Base-by-base conservation (phyloP, 2,329 filamentous ascomycete genomes). In the Westerdykella ornata region DNA sequence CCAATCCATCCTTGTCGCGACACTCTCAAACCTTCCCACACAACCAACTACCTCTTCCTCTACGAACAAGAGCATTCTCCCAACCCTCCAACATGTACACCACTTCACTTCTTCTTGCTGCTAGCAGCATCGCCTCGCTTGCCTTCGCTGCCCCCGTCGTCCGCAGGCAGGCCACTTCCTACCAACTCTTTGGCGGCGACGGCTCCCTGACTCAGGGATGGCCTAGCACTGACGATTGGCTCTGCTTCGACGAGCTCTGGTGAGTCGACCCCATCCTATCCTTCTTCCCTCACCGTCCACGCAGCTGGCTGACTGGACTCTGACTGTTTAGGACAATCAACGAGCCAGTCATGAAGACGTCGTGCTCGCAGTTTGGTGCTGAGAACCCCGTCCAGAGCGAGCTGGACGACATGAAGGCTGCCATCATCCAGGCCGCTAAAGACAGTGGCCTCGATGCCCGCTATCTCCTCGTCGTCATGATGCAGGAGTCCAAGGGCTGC, bases 401-500 rank as follows among this genome's bases (percentile, higher is more conserved):
- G 48, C 66, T 59, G 13, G 47, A 54, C 17, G 54, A 63, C 36
- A 60, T 72, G 45, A 62, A 66, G 39, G 40, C 53, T 13, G 65
- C 64, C 28, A 67, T 73, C 47, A 42, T 59, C 16, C 37, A 48
- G 34, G 47, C 66, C 18, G 57, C 64, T 32, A 42, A 41, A 3
- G 41, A 51, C 5, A 59, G 62, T 6, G 57, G 57, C 29, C 53
- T 73, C 8, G 62, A 68, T 38, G 39, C 60, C n/a, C 60, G 65
- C 28, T 68, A 70, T 59, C 65, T 73, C 42, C 56, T 73, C 30
- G 68, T 68, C 28, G 62, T 69, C 35, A 53, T 72, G 26, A 62
- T 73, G 53, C 70, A 73, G 51, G 71, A 73, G 49, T 68, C 63
- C 28, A 67, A 66, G 41, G 71, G 70, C 38, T 73, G 71, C 46